Evolutionary conservation across 371 early-diverging fungal genomes (phyloP).

Genomic region (Actinomortierella wolfii): DNA sequence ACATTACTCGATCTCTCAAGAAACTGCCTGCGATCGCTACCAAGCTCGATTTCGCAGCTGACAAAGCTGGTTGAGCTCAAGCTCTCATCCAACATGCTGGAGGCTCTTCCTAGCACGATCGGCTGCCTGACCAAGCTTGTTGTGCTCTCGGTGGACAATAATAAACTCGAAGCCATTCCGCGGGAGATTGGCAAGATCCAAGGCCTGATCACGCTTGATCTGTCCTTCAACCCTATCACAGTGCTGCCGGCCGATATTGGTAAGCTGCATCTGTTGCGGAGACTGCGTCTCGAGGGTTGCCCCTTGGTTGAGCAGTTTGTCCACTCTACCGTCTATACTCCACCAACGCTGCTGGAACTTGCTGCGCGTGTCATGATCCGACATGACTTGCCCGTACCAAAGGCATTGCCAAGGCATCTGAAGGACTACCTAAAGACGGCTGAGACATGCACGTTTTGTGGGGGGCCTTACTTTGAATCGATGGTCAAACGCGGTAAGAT

Average conservation of each 20-base stretch:
- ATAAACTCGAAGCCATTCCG: constrained; percentile 63
- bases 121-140: constrained; percentile 62
- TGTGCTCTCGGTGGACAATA: constrained; percentile 59
- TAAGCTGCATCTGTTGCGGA: constrained; percentile 67
- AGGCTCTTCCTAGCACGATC: constrained; percentile 64
- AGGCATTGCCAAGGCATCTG: constrained; percentile 55
- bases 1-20: constrained; percentile 66
- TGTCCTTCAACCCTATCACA: constrained; percentile 68
- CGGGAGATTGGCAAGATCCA: constrained; percentile 61
- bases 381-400: constrained; percentile 61
- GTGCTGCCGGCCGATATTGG: constrained; percentile 77
- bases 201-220: constrained; percentile 65
- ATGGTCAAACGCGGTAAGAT: constrained; percentile 64
- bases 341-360: constrained; percentile 70
- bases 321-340: constrained; percentile 44
- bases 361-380: constrained; percentile 77
- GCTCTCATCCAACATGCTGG: constrained; percentile 68
- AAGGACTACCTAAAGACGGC: constrained; percentile 70
- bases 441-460: constrained; percentile 82
- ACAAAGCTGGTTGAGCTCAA: constrained; percentile 70
- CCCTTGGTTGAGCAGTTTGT: constrained; percentile 51
- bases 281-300: constrained; percentile 62
- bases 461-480: constrained; percentile 85
- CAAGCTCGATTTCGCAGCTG: constrained; percentile 73
- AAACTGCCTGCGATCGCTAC: constrained; percentile 62